A percentile compares a stretch with the other conserved stretches of the same genome.
Conservation (phyloP, 106 monocot genomes). For the Chionographis japonica region DNA sequence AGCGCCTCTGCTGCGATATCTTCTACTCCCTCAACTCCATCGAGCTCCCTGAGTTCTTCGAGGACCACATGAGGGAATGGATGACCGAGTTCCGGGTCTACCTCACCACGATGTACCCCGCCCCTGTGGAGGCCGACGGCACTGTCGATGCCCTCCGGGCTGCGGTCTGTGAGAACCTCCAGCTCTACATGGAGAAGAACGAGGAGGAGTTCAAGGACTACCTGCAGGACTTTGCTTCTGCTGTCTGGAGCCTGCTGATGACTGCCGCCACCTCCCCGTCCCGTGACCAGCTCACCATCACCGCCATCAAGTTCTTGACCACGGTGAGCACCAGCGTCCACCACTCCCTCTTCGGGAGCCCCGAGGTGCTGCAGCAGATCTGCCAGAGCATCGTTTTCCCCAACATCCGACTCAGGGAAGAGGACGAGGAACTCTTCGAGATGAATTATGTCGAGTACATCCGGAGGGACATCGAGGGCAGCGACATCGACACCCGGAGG, state of each 20-base stretch:
- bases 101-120: constrained; percentile 44
- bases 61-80: constrained; percentile 98
- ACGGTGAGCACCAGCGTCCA: constrained; percentile 92
- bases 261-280: constrained; percentile 28
- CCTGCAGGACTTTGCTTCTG: constrained; percentile 64
- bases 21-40: constrained; percentile 88
- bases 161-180: constrained; percentile 81
- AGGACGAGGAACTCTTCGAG: constrained; percentile 93
- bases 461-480: constrained; percentile 91
- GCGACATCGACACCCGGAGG: constrained; percentile 78
- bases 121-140: constrained; percentile 58
- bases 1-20: constrained; percentile 88
- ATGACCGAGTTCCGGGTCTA: constrained; percentile 74
- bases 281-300: constrained; percentile 74
- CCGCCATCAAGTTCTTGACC: constrained; percentile 85
- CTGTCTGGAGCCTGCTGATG: constrained; percentile 73
- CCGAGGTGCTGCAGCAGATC: constrained; percentile 60
- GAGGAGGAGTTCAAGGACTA: constrained; percentile 93
- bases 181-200: constrained; percentile 96
- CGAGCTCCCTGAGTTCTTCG: constrained; percentile 94
- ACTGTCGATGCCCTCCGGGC: constrained; percentile 64
- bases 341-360: constrained; percentile 62
- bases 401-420: constrained; percentile 67
- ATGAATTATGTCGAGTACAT: constrained; percentile 87
- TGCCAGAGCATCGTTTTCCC: constrained; percentile 87